phyloP scores from a whole-genome alignment of 2,329 filamentous ascomycete genomes.

The Fusarium heterosporum region DNA sequence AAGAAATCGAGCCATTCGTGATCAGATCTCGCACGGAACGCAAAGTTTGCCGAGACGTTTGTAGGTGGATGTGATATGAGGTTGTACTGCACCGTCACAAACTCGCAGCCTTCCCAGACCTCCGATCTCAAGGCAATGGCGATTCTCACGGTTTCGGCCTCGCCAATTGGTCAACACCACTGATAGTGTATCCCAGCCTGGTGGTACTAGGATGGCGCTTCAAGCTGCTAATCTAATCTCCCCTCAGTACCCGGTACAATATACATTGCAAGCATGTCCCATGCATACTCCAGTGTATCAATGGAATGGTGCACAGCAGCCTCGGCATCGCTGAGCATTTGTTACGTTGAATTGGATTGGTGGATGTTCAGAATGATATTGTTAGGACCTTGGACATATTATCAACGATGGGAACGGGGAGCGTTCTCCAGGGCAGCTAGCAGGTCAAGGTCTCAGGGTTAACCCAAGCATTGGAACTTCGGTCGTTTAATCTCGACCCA shows the following conservation, averaged over 20 bases:
- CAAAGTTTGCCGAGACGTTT: slow-evolving; percentile 31
- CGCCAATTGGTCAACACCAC: slow-evolving; percentile 31
- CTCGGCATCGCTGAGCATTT: slow-evolving; percentile 9
- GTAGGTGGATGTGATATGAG: slow-evolving; percentile 20
- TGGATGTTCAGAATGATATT: slow-evolving; percentile 35
- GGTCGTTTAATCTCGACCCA: slow-evolving; percentile 14
- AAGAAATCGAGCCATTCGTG: slow-evolving; percentile 28
- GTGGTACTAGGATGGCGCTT: slow-evolving; percentile 33
- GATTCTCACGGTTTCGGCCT: slow-evolving; percentile 27
- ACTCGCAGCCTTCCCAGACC: slow-evolving; percentile 20
- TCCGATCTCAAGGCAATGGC: slow-evolving; percentile 16
- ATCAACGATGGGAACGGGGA: slow-evolving; percentile 18
- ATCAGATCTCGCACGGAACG: slow-evolving; percentile 24
- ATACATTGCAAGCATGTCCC: slow-evolving; percentile 28
- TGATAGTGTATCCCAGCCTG: slow-evolving; percentile 36
- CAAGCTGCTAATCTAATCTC: slow-evolving; percentile 31
- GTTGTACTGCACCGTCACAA: slow-evolving; percentile 12
- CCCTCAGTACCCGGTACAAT: slow-evolving; percentile 10
- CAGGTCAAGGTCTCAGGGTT: slow-evolving; percentile 26
- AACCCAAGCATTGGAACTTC: slow-evolving; percentile 29
- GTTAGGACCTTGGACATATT: slow-evolving; percentile 28
- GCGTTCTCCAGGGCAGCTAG: slow-evolving; percentile 31
- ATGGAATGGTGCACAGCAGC: slow-evolving; percentile 10
- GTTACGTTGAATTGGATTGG: slow-evolving; percentile 32
- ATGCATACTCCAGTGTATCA: slow-evolving; percentile 17